Evolutionary conservation across 257 asterid genomes (phyloP), one percentile per base, ranked within the genome.

Genomic region (Penstemon davidsonii): DNA sequence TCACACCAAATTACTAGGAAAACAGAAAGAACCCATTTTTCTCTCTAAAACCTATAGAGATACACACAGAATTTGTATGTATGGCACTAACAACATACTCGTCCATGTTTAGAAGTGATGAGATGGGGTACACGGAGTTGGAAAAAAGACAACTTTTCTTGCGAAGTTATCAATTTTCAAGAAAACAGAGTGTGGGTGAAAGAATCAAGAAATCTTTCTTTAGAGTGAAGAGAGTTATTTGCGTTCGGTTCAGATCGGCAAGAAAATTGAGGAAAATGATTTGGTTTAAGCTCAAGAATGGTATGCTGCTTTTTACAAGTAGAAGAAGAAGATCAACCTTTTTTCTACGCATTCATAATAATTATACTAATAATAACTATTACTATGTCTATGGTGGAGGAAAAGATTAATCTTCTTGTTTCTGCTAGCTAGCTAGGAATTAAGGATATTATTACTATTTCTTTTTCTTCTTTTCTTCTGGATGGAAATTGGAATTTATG

Each of bases 161-260:
- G 78, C 78, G 93, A 73, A 88, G 96, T 74, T 88, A 88, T 59
- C 96, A 84, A 53, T 88, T 88, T 19, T 80, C 89, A 70, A 73
- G 93, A 76, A 86, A 86, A 76, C 80, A 78, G 81, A 82, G 83
- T 43, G 61, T 82, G 4, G n/a, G 52, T 6, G 90, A 86, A 64
- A 86, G 73, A 73, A 74, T 86, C 12, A 81, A 66, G 70, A 78
- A 72, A 19, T 75, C 86, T 47, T 76, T 86, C 53, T 74, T 80
- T 43, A 70, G 88, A 70, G 87, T 82, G 8, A 88, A 79, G 69
- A 81, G 80, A 77, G 85, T 81, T 8, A 80, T 87, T 0, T 86
- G 85, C 74, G 69, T 66, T 49, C 80, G 84, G 25, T 64, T 87
- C 64, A 81, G 78, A 79, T 84, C 96, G 39, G 85, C 78, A 0